Conservation (phyloP, 164 flowering plant species). For the Hamamelis virginiana region DNA sequence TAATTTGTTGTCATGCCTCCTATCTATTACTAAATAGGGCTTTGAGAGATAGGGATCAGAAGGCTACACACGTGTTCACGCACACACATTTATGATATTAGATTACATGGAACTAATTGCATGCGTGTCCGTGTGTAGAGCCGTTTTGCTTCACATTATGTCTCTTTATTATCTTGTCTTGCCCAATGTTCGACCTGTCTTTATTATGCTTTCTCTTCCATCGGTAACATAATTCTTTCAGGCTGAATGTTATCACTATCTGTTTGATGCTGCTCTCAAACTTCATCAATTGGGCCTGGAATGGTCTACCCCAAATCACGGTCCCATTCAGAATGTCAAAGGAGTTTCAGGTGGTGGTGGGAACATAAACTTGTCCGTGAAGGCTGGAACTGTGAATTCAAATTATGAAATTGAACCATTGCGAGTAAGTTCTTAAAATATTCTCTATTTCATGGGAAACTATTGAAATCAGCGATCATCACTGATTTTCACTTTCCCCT, state of each 20-base stretch:
- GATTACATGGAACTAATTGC: too few relatives aligned
- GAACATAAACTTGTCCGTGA: constrained; percentile 26
- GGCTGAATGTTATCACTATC: constrained; percentile 94
- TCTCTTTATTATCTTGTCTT: too few relatives aligned
- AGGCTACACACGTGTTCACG: not conserved
- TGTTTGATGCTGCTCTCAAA: constrained; percentile 93
- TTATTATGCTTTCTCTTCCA: not conserved
- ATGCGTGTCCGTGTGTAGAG: too few relatives aligned
- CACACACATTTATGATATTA: not conserved
- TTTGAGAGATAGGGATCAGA: not conserved
- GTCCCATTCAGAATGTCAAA: constrained; percentile 42
- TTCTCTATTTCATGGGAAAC: not conserved
- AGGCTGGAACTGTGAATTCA: constrained; percentile 30
- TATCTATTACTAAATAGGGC: not conserved
- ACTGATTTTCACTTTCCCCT: not conserved
- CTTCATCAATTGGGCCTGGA: constrained; percentile 82
- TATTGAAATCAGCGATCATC: not conserved
- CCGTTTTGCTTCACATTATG: too few relatives aligned
- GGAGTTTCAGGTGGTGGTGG: constrained; percentile 20
- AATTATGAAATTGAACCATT: constrained; percentile 23
- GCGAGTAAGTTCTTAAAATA: constrained; percentile 34
- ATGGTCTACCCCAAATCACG: constrained; percentile 73
- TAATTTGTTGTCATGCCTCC: not conserved
- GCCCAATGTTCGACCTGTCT: too few relatives aligned
- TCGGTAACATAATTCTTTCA: constrained; percentile 26